These are phyloP conservation scores for Monosporozyma siamensis DNA, from an alignment of 805 yeast species.

Conservation along the genomic window DNA sequence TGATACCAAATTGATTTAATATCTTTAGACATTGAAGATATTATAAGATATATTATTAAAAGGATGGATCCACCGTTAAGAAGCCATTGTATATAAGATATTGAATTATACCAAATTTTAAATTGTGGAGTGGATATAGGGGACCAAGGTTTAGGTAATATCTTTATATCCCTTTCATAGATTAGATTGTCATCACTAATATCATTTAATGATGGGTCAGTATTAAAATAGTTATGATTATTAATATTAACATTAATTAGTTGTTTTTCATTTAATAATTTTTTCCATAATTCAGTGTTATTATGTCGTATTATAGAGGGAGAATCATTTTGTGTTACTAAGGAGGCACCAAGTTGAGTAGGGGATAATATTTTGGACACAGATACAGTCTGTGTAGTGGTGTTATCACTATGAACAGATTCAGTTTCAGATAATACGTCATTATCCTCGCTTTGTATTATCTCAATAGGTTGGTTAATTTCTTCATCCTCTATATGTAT, in stretches of 20 bases:
- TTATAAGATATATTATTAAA: constrained; percentile 37
- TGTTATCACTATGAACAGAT: background rate
- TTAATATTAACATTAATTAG: constrained; percentile 24
- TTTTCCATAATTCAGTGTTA: constrained; percentile 5
- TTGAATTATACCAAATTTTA: constrained; percentile 44
- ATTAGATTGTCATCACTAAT: background rate
- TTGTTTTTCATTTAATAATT: constrained; percentile 12
- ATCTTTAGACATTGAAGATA: constrained; percentile 46
- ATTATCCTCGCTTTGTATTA: no score
- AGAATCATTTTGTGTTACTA: background rate
- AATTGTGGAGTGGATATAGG: constrained; percentile 41
- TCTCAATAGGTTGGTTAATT: no score
- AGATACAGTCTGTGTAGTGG: background rate
- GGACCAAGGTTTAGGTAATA: constrained; percentile 55
- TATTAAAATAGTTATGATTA: constrained; percentile 20
- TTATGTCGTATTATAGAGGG: background rate
- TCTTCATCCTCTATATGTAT: no score
- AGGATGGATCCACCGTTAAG: constrained; percentile 41
- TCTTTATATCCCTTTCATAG: background rate
- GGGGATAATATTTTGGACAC: constrained; percentile 1
- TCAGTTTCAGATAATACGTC: background rate
- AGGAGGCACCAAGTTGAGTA: constrained; percentile 4
- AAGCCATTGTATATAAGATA: constrained; percentile 52
- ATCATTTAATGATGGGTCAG: no score
- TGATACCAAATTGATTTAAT: constrained; percentile 42